phyloP scores from a whole-genome alignment of 768 basidiomycete genomes.

The Dacryopinax spathularia region DNA sequence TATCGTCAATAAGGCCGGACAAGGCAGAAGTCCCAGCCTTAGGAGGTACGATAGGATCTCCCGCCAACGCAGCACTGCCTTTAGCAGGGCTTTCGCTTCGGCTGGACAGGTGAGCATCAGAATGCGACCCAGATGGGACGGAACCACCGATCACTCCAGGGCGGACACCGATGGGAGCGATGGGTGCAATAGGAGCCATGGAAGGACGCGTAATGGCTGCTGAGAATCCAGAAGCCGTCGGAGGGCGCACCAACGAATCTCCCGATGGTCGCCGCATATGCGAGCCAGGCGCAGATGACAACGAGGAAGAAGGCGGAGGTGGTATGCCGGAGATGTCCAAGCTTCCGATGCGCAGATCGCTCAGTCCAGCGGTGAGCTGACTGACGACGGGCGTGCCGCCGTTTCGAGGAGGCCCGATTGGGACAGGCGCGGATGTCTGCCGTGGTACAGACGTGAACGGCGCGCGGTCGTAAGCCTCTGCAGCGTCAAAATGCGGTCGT shows the following conservation, averaged over 20 bases:
- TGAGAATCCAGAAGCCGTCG: slow-evolving; percentile 3
- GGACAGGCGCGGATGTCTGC: background rate
- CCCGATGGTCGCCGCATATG: background rate
- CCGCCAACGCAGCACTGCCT: background rate
- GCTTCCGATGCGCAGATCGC: background rate
- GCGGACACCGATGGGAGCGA: slow-evolving; percentile 10
- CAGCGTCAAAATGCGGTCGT: background rate
- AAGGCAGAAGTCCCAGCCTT: background rate
- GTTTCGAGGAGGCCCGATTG: background rate
- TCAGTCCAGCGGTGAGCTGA: background rate
- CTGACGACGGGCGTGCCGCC: background rate
- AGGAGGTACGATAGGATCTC: background rate
- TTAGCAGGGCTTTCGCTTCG: background rate
- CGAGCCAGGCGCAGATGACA: slow-evolving; percentile 3
- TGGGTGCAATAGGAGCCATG: background rate
- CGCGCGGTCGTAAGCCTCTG: background rate
- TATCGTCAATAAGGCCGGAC: background rate
- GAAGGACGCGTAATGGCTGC: slow-evolving; percentile 9
- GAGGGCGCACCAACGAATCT: background rate
- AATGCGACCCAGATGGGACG: background rate
- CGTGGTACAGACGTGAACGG: background rate
- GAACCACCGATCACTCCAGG: slow-evolving; percentile 6
- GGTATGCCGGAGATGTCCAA: background rate
- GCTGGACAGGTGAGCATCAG: background rate
- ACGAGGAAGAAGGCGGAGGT: slow-evolving; percentile 3